phyloP scores from a whole-genome alignment of 202 grass and related monocot species.

The Panicum hallii region DNA sequence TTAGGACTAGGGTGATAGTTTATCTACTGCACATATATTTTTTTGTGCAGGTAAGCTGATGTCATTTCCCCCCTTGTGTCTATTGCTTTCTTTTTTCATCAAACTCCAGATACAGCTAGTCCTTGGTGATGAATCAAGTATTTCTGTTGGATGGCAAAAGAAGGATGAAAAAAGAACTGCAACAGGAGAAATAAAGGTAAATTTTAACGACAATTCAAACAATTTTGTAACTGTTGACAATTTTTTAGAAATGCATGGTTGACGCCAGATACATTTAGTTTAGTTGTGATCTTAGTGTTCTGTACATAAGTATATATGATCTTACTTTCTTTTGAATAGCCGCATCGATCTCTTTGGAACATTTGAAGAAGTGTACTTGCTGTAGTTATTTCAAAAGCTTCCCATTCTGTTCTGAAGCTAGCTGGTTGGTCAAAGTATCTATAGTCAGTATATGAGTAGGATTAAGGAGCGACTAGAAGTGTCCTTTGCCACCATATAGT shows the following conservation, averaged over 20 bases:
- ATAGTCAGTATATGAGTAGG: not conserved
- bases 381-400: conserved; percentile 7
- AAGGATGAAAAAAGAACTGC: conserved; percentile 90
- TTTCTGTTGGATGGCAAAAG: conserved; percentile 96
- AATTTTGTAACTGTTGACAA: not conserved
- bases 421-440: not conserved
- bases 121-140: conserved; percentile 81
- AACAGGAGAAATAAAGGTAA: conserved; percentile 91
- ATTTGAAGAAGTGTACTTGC: conserved; percentile 17
- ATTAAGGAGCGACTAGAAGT: conserved; percentile 20
- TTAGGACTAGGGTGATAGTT: conserved; percentile 21
- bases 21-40: conserved; percentile 26
- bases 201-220: conserved; percentile 19
- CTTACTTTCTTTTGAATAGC: conserved; percentile 27
- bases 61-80: not conserved
- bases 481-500: not conserved
- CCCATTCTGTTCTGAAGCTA: conserved; percentile 13
- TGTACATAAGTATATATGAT: conserved; percentile 20
- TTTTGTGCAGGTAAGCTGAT: conserved; percentile 15
- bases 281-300: conserved; percentile 10
- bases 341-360: not conserved
- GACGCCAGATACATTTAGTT: conserved; percentile 22
- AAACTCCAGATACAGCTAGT: conserved; percentile 90
- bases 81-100: conserved; percentile 29
- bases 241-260: conserved; percentile 9